Base-by-base conservation (phyloP, 2,329 filamentous ascomycete species). In the Exutisphaerella laricina region DNA sequence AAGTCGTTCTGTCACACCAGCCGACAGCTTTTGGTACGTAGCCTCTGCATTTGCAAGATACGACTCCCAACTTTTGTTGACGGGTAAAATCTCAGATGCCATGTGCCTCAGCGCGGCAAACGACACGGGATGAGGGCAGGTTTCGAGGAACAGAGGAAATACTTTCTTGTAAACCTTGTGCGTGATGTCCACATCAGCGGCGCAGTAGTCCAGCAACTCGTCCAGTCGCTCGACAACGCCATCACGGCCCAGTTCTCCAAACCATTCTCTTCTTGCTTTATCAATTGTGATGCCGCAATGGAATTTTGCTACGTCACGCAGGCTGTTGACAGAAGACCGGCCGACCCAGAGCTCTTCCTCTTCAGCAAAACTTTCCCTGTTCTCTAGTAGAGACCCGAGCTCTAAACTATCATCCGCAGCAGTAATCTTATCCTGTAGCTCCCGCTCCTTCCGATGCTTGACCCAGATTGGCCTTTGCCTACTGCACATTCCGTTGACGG, bases 401-500 rank as follows among this genome's bases (percentile, higher is more conserved):
- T 92, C 85, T 5, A 79, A 69, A 41, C 82, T 83, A 12, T 84
- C 77, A 3, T 81, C 83, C 41, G 87, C 77, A 36, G 74, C 81
- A 4, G 85, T 78, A 35, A 90, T 80, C 58, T 83, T 85, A 49
- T 96, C 89, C 37, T 87, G 75, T 33, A 90, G 59, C 59, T 97
- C 90, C 45, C 84, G 77, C 52, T 84, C 88, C 69, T 98, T 98
- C 62, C 88, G 85, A 65, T 95, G 87, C 64, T 87, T 94, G 82
- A 96, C 88, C 92, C 92, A 98, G 0, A 87, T 95, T 6, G 94
- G 92, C 37, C 92, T 79, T 65, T 98, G 92, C 53, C 85, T 83
- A 16, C 92, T 97, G 66, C 92, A 98, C 92, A 98, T 98, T 49
- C 92, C 92, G 61, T 98, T 98, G 17, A 95, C 90, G 2, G 94